Percentiles rank a stretch among this genome's conserved stretches.
Evolutionary conservation across 495 filamentous ascomycete species (phyloP).

Genomic region (Arthonia radiata): DNA sequence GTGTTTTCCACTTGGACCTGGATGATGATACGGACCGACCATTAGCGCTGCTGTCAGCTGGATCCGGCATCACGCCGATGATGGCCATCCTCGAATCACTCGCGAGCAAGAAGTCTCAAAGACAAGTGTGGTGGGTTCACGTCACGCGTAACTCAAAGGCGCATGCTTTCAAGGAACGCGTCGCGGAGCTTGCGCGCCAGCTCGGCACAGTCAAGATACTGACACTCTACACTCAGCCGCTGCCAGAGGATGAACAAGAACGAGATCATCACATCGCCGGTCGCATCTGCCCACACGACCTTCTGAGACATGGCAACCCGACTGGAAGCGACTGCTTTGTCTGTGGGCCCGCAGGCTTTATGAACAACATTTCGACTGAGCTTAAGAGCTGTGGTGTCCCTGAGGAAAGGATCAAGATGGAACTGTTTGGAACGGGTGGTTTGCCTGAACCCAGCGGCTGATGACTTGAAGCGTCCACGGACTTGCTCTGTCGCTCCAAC

Average conservation of each 20-base stretch:
- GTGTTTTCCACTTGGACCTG: slow-evolving; percentile 40
- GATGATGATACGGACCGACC: slow-evolving; percentile 17
- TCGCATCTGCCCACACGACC: slow-evolving; percentile 28
- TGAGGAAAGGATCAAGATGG: slow-evolving; percentile 31
- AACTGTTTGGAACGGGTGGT: slow-evolving; percentile 39
- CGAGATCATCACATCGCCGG: slow-evolving; percentile 29
- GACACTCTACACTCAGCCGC: too few species aligned
- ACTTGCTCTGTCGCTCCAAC: too few species aligned
- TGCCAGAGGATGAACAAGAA: slow-evolving; percentile 22
- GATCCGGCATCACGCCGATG: slow-evolving; percentile 44
- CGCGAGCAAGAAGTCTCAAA: slow-evolving; percentile 14
- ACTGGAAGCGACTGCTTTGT: slow-evolving; percentile 32
- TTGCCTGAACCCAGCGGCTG: too few species aligned
- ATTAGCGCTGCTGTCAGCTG: slow-evolving; percentile 44
- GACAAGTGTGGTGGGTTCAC: too few species aligned
- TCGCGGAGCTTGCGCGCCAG: slow-evolving; percentile 21
- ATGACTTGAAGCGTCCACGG: too few species aligned
- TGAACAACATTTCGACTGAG: slow-evolving; percentile 25
- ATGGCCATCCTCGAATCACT: slow-evolving; percentile 40
- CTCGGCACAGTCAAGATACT: slow-evolving; percentile 8
- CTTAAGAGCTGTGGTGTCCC: slow-evolving; percentile 27
- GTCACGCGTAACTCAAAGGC: too few species aligned
- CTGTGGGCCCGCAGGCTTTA: slow-evolving; percentile 44
- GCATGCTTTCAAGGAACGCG: slow-evolving; percentile 37
- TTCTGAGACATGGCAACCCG: too few species aligned